Evolutionary conservation across 202 grass and related monocot genomes (phyloP).

Genomic region (Panicum virgatum): DNA sequence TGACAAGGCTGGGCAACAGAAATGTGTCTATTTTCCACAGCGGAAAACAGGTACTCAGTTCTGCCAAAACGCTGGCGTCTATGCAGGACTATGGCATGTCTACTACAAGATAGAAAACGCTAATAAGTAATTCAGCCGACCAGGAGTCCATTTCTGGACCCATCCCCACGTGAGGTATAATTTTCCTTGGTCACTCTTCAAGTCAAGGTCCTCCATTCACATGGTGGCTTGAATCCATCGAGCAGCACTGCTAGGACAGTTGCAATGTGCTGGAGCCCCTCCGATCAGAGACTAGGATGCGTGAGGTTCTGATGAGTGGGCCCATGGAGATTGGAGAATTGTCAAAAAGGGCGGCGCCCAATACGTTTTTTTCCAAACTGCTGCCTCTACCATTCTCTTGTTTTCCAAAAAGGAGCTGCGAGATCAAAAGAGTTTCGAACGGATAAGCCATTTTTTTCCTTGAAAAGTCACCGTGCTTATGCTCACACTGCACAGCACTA

Average conservation of each 20-base stretch:
- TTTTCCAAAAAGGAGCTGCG: neutral
- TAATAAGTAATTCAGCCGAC: neutral
- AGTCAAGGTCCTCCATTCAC: slow-evolving; percentile 55
- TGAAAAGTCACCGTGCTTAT: slow-evolving; percentile 23
- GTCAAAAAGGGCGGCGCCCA: slow-evolving; percentile 30
- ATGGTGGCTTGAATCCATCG: slow-evolving; percentile 2
- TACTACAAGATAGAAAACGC: neutral
- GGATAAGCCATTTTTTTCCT: slow-evolving; percentile 9
- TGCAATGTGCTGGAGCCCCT: neutral
- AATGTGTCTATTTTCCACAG: neutral
- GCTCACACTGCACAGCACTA: neutral
- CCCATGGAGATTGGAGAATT: neutral
- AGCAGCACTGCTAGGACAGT: neutral
- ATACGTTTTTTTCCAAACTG: slow-evolving; percentile 6
- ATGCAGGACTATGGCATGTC: neutral
- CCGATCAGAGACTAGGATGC: neutral
- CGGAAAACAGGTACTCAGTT: neutral
- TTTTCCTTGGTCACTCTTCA: slow-evolving; percentile 1
- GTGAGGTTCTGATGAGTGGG: neutral
- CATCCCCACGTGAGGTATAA: slow-evolving; percentile 23
- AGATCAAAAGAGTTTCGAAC: neutral
- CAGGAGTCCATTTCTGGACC: neutral
- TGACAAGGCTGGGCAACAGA: neutral
- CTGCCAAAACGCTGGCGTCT: neutral
- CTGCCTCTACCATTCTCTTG: neutral